A percentile compares a stretch with the other conserved stretches of the same genome.
Evolutionary conservation across 345 rosid genomes (phyloP).

Genomic region (Bretschneidera sinensis): DNA sequence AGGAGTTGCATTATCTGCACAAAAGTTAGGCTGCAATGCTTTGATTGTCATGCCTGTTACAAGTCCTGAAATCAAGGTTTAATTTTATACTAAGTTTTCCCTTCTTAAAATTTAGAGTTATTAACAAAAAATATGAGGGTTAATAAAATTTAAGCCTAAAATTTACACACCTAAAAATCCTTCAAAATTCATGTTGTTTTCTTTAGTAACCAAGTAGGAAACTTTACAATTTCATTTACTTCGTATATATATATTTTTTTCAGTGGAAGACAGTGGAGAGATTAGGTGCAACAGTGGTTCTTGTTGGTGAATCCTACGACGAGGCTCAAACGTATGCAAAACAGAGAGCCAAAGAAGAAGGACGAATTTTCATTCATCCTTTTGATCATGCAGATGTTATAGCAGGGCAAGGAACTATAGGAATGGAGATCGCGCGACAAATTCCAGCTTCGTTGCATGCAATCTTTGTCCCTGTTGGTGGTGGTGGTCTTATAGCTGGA

Average conservation of each 20-base stretch:
- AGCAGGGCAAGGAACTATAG: conserved; percentile 91
- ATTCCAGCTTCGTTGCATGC: conserved; percentile 70
- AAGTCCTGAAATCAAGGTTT: conserved; percentile 97
- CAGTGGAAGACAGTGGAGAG: conserved; percentile 88
- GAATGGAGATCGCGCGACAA: conserved; percentile 92
- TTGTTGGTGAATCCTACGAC: conserved; percentile 86
- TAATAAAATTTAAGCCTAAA: too few relatives aligned
- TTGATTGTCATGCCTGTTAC: conserved; percentile 89
- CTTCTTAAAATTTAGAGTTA: too few relatives aligned
- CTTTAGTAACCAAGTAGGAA: too few relatives aligned
- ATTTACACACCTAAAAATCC: too few relatives aligned
- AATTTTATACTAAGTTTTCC: conserved; percentile 13
- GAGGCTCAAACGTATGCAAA: conserved; percentile 89
- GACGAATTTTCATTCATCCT: conserved; percentile 77
- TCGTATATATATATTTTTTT: background rate
- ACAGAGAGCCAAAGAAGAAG: conserved; percentile 57
- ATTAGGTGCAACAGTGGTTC: conserved; percentile 83
- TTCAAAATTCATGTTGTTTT: too few relatives aligned
- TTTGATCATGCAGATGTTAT: conserved; percentile 97
- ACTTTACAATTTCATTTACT: too few relatives aligned
- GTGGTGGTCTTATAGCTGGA: conserved; percentile 96
- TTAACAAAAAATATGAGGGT: too few relatives aligned
- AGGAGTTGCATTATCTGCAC: conserved; percentile 92
- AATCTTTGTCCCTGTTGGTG: conserved; percentile 95
- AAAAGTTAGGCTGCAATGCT: conserved; percentile 61